A percentile compares a stretch with the other conserved stretches of the same genome.
These are phyloP conservation scores for Prunus yedoensis DNA, from an alignment of 331 rosid species.

Conservation along the genomic window DNA sequence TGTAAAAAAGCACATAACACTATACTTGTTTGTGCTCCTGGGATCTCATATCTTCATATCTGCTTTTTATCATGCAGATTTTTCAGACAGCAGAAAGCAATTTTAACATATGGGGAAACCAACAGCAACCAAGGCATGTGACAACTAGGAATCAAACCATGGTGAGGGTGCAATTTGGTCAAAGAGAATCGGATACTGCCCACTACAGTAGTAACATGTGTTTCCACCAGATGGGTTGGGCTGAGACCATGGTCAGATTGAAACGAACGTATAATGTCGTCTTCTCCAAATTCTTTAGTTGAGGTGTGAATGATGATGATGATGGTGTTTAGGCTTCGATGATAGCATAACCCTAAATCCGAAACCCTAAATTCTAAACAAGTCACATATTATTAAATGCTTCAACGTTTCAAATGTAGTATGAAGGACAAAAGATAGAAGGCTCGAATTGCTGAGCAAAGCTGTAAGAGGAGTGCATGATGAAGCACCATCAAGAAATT, in stretches of 20 bases:
- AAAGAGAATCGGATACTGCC: not conserved
- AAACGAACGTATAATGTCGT: not conserved
- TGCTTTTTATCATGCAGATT: slow-evolving; percentile 40
- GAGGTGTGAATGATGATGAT: not conserved
- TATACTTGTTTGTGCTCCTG: slow-evolving; percentile 32
- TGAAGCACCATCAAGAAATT: slow-evolving; percentile 17
- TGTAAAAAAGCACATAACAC: slow-evolving; percentile 8
- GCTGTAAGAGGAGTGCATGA: slow-evolving; percentile 28
- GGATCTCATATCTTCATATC: slow-evolving; percentile 38
- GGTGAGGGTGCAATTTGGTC: slow-evolving; percentile 20
- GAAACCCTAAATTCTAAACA: too few relatives aligned
- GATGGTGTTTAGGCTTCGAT: not conserved
- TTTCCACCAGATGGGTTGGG: not conserved
- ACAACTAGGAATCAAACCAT: slow-evolving; percentile 14
- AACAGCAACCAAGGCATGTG: slow-evolving; percentile 38
- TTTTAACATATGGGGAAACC: slow-evolving; percentile 15
- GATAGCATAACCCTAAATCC: not conserved
- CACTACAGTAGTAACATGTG: slow-evolving; percentile 22
- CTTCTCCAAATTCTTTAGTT: not conserved
- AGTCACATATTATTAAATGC: too few relatives aligned
- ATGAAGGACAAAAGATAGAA: slow-evolving; percentile 1
- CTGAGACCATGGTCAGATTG: not conserved
- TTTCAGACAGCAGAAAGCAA: slow-evolving; percentile 16
- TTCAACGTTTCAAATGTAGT: too few relatives aligned
- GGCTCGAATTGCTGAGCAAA: not conserved